phyloP scores from a whole-genome alignment of 2,329 filamentous ascomycete species.

The Gaeumannomyces tritici region DNA sequence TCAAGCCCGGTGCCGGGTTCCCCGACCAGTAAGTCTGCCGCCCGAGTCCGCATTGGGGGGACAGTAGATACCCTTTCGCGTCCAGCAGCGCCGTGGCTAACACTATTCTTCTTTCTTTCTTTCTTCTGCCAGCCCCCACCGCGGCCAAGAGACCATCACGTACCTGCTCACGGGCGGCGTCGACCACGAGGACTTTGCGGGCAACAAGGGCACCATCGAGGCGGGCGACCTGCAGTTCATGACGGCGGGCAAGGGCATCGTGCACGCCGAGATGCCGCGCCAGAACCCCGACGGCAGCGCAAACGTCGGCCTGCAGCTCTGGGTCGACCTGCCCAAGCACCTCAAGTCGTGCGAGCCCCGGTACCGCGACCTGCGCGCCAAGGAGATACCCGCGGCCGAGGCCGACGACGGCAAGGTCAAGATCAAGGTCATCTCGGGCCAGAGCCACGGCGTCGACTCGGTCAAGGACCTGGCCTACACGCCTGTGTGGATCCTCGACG shows the following conservation, averaged over 20 bases:
- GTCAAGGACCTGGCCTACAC: conserved; percentile 86
- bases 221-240: conserved; percentile 95
- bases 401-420: conserved; percentile 63
- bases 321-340: conserved; percentile 79
- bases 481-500: conserved; percentile 90
- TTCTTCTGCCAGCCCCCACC: conserved; percentile 34
- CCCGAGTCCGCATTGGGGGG: no score
- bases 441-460: conserved; percentile 74
- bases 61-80: no score
- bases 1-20: conserved; percentile 74
- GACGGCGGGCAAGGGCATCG: conserved; percentile 85
- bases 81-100: no score
- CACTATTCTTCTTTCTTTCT: neutral
- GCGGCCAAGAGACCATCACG: conserved; percentile 81
- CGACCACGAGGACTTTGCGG: conserved; percentile 88
- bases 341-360: conserved; percentile 86
- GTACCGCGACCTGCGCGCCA: conserved; percentile 73
- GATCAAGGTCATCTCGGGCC: conserved; percentile 86
- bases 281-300: conserved; percentile 65
- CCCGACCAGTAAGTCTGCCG: conserved; percentile 57
- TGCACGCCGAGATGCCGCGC: conserved; percentile 91
- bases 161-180: conserved; percentile 80
- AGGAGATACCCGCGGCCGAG: conserved; percentile 69
- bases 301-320: conserved; percentile 86
- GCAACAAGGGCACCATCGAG: conserved; percentile 73